Evolutionary conservation across 176 grass and related monocot genomes (phyloP).

Genomic region (Raddia guianensis): DNA sequence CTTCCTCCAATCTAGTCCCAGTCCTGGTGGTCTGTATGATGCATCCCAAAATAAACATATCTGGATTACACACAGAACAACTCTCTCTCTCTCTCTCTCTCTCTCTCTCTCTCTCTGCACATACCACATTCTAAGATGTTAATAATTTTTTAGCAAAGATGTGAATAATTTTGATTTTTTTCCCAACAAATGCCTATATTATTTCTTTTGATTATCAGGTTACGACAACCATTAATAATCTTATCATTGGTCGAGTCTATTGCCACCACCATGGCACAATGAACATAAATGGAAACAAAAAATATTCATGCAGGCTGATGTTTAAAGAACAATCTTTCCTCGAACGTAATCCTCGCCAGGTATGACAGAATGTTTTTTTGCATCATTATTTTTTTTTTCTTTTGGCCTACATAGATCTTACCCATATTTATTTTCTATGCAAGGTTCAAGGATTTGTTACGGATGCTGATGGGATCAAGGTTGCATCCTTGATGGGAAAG

Average conservation of each 20-base stretch:
- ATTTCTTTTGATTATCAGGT: slow-evolving; percentile 57
- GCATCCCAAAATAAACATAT: slow-evolving; percentile 3
- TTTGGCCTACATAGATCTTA: slow-evolving; percentile 27
- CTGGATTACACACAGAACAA: slow-evolving; percentile 22
- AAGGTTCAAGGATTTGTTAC: slow-evolving; percentile 80
- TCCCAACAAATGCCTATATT: slow-evolving; percentile 8
- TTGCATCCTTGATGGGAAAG: slow-evolving; percentile 72
- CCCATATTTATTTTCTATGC: slow-evolving; percentile 54
- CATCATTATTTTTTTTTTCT: neutral
- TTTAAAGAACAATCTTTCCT: slow-evolving; percentile 92
- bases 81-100: neutral
- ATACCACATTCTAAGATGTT: slow-evolving; percentile 9
- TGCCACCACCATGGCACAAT: slow-evolving; percentile 87
- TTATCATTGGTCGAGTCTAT: slow-evolving; percentile 84
- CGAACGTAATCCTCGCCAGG: slow-evolving; percentile 80
- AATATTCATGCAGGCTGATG: slow-evolving; percentile 76
- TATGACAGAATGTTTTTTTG: slow-evolving; percentile 34
- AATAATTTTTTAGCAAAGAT: slow-evolving; percentile 3
- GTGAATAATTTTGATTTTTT: slow-evolving; percentile 15
- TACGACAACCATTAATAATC: slow-evolving; percentile 85
- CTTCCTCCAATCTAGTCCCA: slow-evolving; percentile 1
- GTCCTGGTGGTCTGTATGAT: slow-evolving; percentile 3
- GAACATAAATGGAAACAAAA: slow-evolving; percentile 72
- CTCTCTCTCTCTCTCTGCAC: neutral
- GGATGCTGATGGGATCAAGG: slow-evolving; percentile 55